Evolutionary conservation across 768 basidiomycete genomes (phyloP).

Genomic region (Kwoniella sp.): DNA sequence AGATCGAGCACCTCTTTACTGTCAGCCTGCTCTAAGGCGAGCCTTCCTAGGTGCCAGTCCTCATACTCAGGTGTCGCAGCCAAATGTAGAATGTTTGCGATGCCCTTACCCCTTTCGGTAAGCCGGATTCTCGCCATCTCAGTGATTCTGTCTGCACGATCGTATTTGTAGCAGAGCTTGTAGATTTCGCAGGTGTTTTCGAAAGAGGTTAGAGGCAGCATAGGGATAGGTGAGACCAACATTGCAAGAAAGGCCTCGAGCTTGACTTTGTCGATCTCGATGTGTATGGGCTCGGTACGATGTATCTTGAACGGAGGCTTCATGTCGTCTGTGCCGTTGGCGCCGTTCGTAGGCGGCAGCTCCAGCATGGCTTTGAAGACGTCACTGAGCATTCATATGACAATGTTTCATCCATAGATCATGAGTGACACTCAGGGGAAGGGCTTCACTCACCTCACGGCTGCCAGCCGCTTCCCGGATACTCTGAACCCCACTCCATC

Average conservation of each 20-base stretch:
- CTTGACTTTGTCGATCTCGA: background rate
- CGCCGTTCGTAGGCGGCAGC: background rate
- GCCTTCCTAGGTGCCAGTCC: constrained; percentile 6
- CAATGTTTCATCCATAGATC: too few relatives aligned
- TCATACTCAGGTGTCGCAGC: background rate
- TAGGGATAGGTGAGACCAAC: background rate
- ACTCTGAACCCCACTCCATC: constrained; percentile 8
- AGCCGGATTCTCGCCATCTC: background rate
- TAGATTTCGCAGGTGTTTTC: background rate
- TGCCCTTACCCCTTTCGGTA: background rate
- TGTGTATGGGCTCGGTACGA: background rate
- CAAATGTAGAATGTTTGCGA: background rate
- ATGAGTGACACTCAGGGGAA: too few relatives aligned
- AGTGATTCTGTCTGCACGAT: background rate
- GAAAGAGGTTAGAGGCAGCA: background rate
- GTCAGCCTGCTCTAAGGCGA: background rate
- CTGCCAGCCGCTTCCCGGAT: background rate
- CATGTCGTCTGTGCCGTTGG: background rate
- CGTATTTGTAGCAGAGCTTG: constrained; percentile 3
- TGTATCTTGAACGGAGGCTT: too few relatives aligned
- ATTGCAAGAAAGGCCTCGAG: constrained; percentile 8
- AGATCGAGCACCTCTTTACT: background rate
- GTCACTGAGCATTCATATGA: background rate
- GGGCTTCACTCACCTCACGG: background rate
- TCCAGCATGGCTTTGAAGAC: background rate